phyloP scores from a whole-genome alignment of 805 yeast species.

The Pichia cabralensis region DNA sequence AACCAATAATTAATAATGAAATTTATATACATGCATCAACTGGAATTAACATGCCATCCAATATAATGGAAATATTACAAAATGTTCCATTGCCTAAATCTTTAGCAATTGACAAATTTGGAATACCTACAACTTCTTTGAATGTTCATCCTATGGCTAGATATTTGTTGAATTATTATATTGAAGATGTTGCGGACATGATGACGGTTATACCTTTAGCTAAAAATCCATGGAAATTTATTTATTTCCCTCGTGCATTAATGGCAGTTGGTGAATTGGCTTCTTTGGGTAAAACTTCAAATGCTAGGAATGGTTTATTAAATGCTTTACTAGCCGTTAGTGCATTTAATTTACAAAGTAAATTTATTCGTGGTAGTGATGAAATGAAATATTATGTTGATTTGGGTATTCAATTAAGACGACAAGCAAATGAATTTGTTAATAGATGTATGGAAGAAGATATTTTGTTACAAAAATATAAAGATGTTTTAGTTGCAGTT shows the following conservation, averaged over 20 bases:
- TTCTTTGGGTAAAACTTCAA: slow-evolving; percentile 62
- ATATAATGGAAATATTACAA: slow-evolving; percentile 41
- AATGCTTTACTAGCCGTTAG: slow-evolving; percentile 75
- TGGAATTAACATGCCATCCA: slow-evolving; percentile 38
- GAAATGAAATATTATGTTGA: slow-evolving; percentile 63
- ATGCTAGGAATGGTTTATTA: slow-evolving; percentile 66
- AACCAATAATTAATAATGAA: slow-evolving; percentile 20
- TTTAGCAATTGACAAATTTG: slow-evolving; percentile 29
- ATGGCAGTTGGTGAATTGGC: slow-evolving; percentile 75
- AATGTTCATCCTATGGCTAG: slow-evolving; percentile 62
- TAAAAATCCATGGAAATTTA: slow-evolving; percentile 80
- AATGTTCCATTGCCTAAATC: slow-evolving; percentile 35
- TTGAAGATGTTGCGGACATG: slow-evolving; percentile 66
- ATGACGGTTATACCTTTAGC: slow-evolving; percentile 57
- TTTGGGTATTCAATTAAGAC: slow-evolving; percentile 62
- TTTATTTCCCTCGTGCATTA: slow-evolving; percentile 77
- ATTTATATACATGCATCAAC: slow-evolving; percentile 25
- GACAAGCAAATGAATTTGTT: slow-evolving; percentile 64
- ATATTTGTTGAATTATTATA: slow-evolving; percentile 61
- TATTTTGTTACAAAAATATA: slow-evolving; percentile 55
- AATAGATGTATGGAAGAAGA: slow-evolving; percentile 46
- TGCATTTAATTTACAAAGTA: slow-evolving; percentile 71
- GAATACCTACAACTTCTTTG: slow-evolving; percentile 53
- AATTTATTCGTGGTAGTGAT: slow-evolving; percentile 54
- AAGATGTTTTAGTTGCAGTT: slow-evolving; percentile 74